Percentiles rank a stretch among this genome's conserved stretches.
Evolutionary conservation across 1,284 basidiomycete species (phyloP).

Genomic region (Mycena citricolor): DNA sequence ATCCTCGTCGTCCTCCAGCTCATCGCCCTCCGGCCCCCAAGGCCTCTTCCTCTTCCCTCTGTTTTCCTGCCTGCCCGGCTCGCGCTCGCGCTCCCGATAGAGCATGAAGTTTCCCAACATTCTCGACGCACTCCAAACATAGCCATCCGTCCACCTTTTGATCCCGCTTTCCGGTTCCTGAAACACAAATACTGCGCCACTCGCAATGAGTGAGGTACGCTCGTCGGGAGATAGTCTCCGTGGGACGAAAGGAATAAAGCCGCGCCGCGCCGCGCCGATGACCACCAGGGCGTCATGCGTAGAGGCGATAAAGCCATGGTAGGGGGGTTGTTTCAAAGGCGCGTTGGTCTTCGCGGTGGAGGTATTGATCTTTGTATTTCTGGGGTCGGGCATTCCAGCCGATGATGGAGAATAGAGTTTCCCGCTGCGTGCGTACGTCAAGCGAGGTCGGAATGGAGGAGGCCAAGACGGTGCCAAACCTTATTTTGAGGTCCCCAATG

Average conservation of each 20-base stretch:
- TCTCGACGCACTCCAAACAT: conserved; percentile 86
- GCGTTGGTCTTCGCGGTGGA: too few species aligned
- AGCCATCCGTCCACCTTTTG: conserved; percentile 97
- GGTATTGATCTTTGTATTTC: too few species aligned
- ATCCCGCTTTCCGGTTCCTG: conserved; percentile 97
- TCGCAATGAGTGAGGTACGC: conserved; percentile 88
- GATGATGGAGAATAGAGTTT: too few species aligned
- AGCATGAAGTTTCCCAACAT: conserved; percentile 94
- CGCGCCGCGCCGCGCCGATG: conserved; percentile 88
- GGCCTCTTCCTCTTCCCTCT: too few species aligned
- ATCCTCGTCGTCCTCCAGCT: conserved; percentile 27
- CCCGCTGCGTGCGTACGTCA: too few species aligned
- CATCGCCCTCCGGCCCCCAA: conserved; percentile 35
- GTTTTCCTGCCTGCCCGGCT: conserved; percentile 61
- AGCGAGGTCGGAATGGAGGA: too few species aligned
- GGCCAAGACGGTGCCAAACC: too few species aligned
- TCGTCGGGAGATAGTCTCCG: conserved; percentile 91
- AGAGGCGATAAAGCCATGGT: conserved; percentile 90
- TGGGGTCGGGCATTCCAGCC: too few species aligned
- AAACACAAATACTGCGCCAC: conserved; percentile 95
- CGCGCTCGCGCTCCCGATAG: conserved; percentile 89
- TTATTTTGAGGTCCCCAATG: too few species aligned
- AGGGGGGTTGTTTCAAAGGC: too few species aligned
- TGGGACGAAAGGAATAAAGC: conserved; percentile 88
- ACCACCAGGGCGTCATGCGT: conserved; percentile 94